Evolutionary conservation across 2,329 filamentous ascomycete species (phyloP).

Genomic region (Basipetospora chlamydospora): DNA sequence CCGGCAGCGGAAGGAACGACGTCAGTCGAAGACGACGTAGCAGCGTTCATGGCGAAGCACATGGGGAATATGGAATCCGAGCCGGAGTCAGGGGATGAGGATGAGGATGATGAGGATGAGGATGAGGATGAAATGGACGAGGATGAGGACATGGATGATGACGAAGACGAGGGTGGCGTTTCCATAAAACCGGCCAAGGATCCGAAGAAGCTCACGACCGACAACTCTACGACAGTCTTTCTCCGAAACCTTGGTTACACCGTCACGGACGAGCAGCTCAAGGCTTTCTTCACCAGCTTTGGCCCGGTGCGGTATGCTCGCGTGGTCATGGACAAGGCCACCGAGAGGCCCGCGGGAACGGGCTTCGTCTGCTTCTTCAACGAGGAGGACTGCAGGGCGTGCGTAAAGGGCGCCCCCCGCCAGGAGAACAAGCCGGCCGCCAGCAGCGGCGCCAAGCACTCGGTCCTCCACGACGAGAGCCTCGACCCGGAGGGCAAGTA

Average conservation of each 20-base stretch:
- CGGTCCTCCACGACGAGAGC: slow-evolving; percentile 75
- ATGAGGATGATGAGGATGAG: slow-evolving; percentile 30
- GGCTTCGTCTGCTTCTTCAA: slow-evolving; percentile 91
- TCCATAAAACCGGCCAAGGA: slow-evolving; percentile 18
- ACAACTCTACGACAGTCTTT: slow-evolving; percentile 71
- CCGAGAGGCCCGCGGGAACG: slow-evolving; percentile 77
- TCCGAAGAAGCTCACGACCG: slow-evolving; percentile 25
- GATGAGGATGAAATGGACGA: slow-evolving; percentile 28
- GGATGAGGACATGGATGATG: slow-evolving; percentile 28
- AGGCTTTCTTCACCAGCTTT: slow-evolving; percentile 77
- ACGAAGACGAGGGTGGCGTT: slow-evolving; percentile 27
- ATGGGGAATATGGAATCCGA: slow-evolving; percentile 44
- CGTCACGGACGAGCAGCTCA: slow-evolving; percentile 65
- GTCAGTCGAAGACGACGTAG: slow-evolving; percentile 25
- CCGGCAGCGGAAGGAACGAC: slow-evolving; percentile 19
- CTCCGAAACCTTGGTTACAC: slow-evolving; percentile 90
- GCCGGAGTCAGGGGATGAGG: slow-evolving; percentile 34
- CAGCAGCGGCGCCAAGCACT: slow-evolving; percentile 48
- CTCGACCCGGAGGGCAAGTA: slow-evolving; percentile 72
- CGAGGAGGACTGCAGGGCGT: slow-evolving; percentile 57
- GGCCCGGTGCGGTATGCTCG: slow-evolving; percentile 82
- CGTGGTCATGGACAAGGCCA: slow-evolving; percentile 74
- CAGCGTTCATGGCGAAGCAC: slow-evolving; percentile 42
- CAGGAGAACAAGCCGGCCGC: slow-evolving; percentile 19
- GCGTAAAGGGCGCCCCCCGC: slow-evolving; percentile 61